Conservation (phyloP, 805 yeast genomes). For the Myxozyma udenii region DNA sequence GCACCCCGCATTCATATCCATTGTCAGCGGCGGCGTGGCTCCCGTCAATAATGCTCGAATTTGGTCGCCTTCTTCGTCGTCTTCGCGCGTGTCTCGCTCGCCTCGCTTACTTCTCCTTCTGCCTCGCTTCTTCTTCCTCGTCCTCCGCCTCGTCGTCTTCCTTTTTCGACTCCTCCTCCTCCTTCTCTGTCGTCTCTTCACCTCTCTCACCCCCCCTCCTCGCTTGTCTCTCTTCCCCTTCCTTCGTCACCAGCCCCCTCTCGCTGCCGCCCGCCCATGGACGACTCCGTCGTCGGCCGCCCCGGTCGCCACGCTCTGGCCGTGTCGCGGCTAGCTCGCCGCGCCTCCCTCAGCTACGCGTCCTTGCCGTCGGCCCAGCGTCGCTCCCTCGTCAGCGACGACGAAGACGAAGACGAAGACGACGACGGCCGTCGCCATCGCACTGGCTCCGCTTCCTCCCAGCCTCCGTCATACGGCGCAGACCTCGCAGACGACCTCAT, state of each 20-base stretch:
- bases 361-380: slow-evolving; percentile 13
- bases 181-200: not conserved
- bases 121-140: not conserved
- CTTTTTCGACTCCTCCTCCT: not conserved
- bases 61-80: no score
- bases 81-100: no score
- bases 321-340: slow-evolving; percentile 8
- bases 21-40: no score
- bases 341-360: slow-evolving; percentile 20
- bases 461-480: slow-evolving; percentile 12
- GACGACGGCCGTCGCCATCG: no score
- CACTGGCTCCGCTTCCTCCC: no score
- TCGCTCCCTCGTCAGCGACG: not conserved
- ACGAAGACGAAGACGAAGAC: no score
- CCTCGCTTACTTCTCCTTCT: not conserved
- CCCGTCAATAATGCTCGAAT: no score
- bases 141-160: not conserved
- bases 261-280: slow-evolving; percentile 5
- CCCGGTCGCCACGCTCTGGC: slow-evolving; percentile 1
- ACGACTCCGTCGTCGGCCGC: slow-evolving; percentile 12
- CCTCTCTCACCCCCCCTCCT: not conserved
- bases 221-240: not conserved
- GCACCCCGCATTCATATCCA: no score
- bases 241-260: not conserved
- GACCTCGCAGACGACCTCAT: slow-evolving; percentile 20